phyloP scores from a whole-genome alignment of 768 basidiomycete species.

The Auricularia heimuer region DNA sequence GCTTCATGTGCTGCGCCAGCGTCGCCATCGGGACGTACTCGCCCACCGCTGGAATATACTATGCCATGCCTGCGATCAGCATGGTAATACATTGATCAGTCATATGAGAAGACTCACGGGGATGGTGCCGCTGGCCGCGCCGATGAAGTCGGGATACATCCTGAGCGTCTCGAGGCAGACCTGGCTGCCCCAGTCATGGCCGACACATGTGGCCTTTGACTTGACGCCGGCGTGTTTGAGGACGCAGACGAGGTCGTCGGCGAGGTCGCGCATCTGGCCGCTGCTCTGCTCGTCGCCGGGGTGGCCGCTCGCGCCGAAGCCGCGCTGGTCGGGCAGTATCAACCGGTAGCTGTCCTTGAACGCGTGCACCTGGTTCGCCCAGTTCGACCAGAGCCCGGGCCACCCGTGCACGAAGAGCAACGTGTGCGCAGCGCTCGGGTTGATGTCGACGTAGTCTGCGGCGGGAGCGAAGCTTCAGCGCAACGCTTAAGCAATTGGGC shows the following conservation, averaged over 20 bases:
- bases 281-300: conserved; percentile 53
- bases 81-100: too few relatives aligned
- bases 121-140: conserved; percentile 41
- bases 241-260: conserved; percentile 54
- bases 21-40: conserved; percentile 37
- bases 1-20: conserved; percentile 35
- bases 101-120: not conserved
- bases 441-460: conserved; percentile 56
- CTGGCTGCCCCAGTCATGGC: conserved; percentile 67
- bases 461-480: not conserved
- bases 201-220: conserved; percentile 45
- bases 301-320: conserved; percentile 60
- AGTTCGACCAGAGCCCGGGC: conserved; percentile 69
- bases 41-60: conserved; percentile 53
- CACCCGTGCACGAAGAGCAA: conserved; percentile 70
- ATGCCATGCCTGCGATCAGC: not conserved
- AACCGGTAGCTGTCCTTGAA: conserved; percentile 60
- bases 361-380: conserved; percentile 60
- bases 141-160: conserved; percentile 54
- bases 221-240: conserved; percentile 39
- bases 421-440: conserved; percentile 39
- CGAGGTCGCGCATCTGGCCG: conserved; percentile 49
- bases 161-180: conserved; percentile 62
- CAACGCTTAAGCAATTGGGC: not conserved
- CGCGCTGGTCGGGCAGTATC: conserved; percentile 53